Evolutionary conservation across 257 asterid species (phyloP), one percentile per base, ranked within the genome.

Genomic region (Cynanchum wilfordii): DNA sequence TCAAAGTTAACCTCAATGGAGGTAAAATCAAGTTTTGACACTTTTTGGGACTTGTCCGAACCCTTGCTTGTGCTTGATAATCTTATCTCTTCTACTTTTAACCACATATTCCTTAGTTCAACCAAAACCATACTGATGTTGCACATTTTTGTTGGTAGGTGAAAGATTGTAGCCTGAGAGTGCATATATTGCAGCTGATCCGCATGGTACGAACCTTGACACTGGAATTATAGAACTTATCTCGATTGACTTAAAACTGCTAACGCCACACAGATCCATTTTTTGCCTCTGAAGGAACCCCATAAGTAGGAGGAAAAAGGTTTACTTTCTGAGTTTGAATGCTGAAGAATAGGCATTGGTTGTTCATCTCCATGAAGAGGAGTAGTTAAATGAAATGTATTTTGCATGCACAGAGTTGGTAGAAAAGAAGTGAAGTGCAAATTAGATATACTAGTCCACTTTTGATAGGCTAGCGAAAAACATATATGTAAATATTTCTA

Each of bases 91-190:
- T 25, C 19, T 56, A 57, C 24, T 7, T 27, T 22, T 24, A 29
- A 2, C 45, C 27, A 24, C 68, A 36, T 73, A 44, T 36, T 56
- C 19, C 38, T 52, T 50, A 10, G 29, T 65, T 19, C 13, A 20
- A 22, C 10, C 55, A 42, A 66, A 47, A 45, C 7, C 33, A 71
- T 40, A 40, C 7, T 44, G 9, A 38, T 55, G 13, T 11, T 55
- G 17, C 16, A 60, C 66, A 36, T 68, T 69, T 36, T 42, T 64
- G 22, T 59, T 74, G 69, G 30, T 87, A 90, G 97, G 90, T 89
- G 72, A 84, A 69, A 67, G 80, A 83, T 68, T 87, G 89, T 73
- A 87, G 93, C 82, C 87, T 89, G 82, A 85, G 78, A 75, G 83
- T 85, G 68, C 92, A 89, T 56, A 62, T 82, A 59, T 54, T 89